Evolutionary conservation across 208 protist species (phyloP), one percentile per base, ranked within the genome.

Genomic region (Acanthamoeba castellanii): DNA sequence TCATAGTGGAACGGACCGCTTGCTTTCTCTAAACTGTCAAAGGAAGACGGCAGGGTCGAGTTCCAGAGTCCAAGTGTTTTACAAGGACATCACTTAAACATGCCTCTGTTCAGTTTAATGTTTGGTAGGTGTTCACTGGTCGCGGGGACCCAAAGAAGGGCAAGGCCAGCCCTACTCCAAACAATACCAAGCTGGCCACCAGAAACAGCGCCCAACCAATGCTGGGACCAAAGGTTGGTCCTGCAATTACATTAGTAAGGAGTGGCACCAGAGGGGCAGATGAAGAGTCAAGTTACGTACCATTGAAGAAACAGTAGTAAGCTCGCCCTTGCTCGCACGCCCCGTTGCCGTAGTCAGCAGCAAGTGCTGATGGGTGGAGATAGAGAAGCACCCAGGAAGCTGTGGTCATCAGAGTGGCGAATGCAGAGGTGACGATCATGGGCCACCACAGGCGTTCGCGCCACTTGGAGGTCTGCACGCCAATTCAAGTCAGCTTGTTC

Each of bases 161-260:
- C 30, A 82, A 5, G 34, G 45, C 72, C 13, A 82, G 14, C 8
- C 6, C 42, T 5, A 82, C 25, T 9, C 13, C 72, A 82, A 20
- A 82, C 72, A 82, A n/a, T 30, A 82, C 72, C 18, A 82, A 30
- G 42, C 42, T 82, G 6, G 72, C 72, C n/a, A 82, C 72, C 72
- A 82, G 9, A 30, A 82, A 82, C 16, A 82, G 72, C 7, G 42
- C 30, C 72, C 72, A 82, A 42, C 72, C 72, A 82, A 50, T 8
- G 32, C 25, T 25, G 7, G 72, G 72, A 6, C 72, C 72, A 45
- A 82, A 82, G 30, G 11, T 50, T 16, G 11, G 11, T 82, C 72
- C 72, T 82, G 72, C 6, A 27, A 8, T 22, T 4, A 22, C 13
- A 22, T 22, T 57, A n/a, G 52, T 57, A 22, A n/a, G 7, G 45